Percentiles rank a stretch among this genome's conserved stretches.
These are phyloP conservation scores for Boletus huronensis DNA, from an alignment of 768 basidiomycete species.

Conservation along the genomic window DNA sequence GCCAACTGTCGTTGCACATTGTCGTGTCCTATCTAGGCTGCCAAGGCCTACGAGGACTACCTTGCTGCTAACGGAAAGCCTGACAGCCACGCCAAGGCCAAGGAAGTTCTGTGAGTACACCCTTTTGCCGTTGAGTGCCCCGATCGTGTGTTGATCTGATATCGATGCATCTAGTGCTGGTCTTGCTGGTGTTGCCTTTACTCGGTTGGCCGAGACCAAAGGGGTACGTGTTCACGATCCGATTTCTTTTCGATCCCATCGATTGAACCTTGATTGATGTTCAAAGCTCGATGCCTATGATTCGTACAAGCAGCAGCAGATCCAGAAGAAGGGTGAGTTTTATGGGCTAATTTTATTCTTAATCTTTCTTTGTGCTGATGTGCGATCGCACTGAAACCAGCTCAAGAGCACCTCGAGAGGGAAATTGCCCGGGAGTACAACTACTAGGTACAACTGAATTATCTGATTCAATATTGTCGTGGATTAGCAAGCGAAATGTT, in stretches of 20 bases:
- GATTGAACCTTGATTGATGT: not conserved
- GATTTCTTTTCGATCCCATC: not conserved
- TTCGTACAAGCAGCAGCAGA: not conserved
- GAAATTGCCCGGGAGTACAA: no score
- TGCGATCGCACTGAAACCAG: not conserved
- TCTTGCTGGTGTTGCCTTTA: slow-evolving; percentile 1
- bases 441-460: not conserved
- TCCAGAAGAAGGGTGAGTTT: not conserved
- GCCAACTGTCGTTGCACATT: not conserved
- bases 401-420: not conserved
- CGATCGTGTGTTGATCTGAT: not conserved
- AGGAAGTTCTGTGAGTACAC: slow-evolving; percentile 19
- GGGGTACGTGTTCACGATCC: slow-evolving; percentile 8
- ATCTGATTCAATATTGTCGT: not conserved
- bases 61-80: slow-evolving; percentile 13
- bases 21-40: slow-evolving; percentile 5
- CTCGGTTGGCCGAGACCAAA: slow-evolving; percentile 17
- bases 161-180: slow-evolving; percentile 6
- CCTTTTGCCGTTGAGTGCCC: not conserved
- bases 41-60: slow-evolving; percentile 21
- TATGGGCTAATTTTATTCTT: not conserved
- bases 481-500: not conserved
- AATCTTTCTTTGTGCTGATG: not conserved
- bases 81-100: slow-evolving; percentile 19
- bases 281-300: slow-evolving; percentile 7